These are phyloP conservation scores for Exophiala dermatitidis DNA, from an alignment of 2,329 filamentous ascomycete genomes.

Conservation along the genomic window DNA sequence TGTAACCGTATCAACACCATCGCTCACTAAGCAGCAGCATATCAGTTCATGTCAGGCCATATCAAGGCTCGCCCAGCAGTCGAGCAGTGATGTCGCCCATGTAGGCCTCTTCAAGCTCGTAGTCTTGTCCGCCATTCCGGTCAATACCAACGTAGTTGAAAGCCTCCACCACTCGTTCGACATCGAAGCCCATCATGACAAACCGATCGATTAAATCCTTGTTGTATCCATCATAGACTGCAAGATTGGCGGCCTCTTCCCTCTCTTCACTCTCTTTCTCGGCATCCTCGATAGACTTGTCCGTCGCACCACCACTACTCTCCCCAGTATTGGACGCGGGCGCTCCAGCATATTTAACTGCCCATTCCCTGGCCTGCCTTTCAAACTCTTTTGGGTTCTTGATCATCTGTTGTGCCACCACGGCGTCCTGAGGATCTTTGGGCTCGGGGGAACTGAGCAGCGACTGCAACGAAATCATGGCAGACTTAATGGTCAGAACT, in stretches of 20 bases:
- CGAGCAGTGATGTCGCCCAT: constrained; percentile 84
- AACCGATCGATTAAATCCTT: constrained; percentile 76
- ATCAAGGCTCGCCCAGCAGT: constrained; percentile 68
- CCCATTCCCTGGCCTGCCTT: constrained; percentile 81
- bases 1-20: constrained; percentile 16
- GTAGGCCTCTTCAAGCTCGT: constrained; percentile 80
- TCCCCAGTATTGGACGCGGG: constrained; percentile 52
- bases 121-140: constrained; percentile 67
- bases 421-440: constrained; percentile 92
- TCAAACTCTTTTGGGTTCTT: constrained; percentile 71
- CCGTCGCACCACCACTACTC: constrained; percentile 46
- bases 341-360: constrained; percentile 72
- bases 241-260: constrained; percentile 51
- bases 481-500: constrained; percentile 91
- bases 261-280: constrained; percentile 37
- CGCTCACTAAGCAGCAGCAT: constrained; percentile 16
- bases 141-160: constrained; percentile 79
- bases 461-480: constrained; percentile 85
- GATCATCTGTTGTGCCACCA: constrained; percentile 86
- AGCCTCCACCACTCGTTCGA: constrained; percentile 76
- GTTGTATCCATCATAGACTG: constrained; percentile 77
- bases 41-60: not conserved
- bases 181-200: constrained; percentile 81
- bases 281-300: constrained; percentile 49
- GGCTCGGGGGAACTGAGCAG: constrained; percentile 90